Conservation (phyloP, 2,329 filamentous ascomycete genomes). For the Epichloe brachyelytri region DNA sequence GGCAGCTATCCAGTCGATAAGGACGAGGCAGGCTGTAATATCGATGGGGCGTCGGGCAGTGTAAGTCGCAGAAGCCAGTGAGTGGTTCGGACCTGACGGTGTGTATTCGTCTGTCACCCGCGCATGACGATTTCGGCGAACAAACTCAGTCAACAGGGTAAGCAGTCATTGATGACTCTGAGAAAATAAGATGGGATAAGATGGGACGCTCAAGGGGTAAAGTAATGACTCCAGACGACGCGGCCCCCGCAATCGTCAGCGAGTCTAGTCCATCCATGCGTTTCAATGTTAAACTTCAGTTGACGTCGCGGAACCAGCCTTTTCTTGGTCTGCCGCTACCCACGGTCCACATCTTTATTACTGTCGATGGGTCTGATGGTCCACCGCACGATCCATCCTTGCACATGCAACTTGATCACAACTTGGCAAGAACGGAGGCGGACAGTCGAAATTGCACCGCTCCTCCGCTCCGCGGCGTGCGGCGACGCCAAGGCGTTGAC, state of each 20-base stretch:
- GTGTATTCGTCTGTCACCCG: neutral
- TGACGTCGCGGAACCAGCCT: neutral
- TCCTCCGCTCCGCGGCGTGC: slow-evolving; percentile 12
- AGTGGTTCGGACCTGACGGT: neutral
- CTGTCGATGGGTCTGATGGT: neutral
- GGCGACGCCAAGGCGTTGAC: neutral
- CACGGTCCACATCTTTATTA: neutral
- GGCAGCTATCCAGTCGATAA: neutral
- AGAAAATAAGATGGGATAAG: neutral
- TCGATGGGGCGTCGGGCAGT: neutral
- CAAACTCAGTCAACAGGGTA: neutral
- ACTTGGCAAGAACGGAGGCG: slow-evolving; percentile 12
- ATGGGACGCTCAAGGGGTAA: slow-evolving; percentile 1
- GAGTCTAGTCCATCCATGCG: slow-evolving; percentile 1
- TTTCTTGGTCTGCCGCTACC: neutral
- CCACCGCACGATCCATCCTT: neutral
- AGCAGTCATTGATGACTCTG: too few species aligned
- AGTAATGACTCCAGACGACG: neutral
- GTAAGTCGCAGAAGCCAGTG: neutral
- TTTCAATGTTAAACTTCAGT: neutral
- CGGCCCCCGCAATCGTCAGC: neutral
- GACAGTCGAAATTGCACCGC: slow-evolving; percentile 16
- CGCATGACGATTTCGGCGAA: neutral
- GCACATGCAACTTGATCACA: slow-evolving; percentile 1
- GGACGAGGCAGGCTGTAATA: neutral